These are phyloP conservation scores for Martiniozyma asiatica DNA, from an alignment of 1,139 yeast species.

Conservation along the genomic window DNA sequence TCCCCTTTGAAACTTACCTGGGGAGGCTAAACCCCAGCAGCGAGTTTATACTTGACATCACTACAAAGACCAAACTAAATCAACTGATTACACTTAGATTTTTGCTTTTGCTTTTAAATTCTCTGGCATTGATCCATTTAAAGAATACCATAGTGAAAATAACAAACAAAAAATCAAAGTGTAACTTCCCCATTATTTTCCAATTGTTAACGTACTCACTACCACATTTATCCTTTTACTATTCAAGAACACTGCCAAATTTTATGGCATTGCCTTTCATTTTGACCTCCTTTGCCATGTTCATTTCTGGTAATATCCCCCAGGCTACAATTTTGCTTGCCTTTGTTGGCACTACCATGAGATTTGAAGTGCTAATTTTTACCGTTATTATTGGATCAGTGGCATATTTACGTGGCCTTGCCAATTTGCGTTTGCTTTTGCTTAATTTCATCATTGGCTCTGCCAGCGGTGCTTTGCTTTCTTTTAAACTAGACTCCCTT, in stretches of 20 bases:
- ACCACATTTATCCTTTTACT: conserved; percentile 69
- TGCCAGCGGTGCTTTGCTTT: conserved; percentile 25
- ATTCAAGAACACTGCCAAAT: conserved; percentile 77
- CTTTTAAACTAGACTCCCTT: conserved; percentile 50
- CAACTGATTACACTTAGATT: conserved; percentile 32
- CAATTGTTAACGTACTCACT: conserved; percentile 44
- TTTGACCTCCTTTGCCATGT: conserved; percentile 38
- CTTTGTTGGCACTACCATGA: conserved; percentile 54
- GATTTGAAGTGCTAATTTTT: conserved; percentile 61
- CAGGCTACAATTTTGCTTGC: conserved; percentile 47
- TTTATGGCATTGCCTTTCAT: conserved; percentile 74
- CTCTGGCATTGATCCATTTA: conserved; percentile 22
- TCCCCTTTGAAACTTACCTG: conserved; percentile 8
- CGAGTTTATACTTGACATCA: no score
- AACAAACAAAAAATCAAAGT: conserved; percentile 17
- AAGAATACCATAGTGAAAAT: conserved; percentile 10
- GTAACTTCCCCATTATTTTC: conserved; percentile 3
- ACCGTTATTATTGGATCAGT: conserved; percentile 36
- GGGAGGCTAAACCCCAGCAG: no score
- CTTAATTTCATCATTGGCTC: conserved; percentile 12
- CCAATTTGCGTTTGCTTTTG: conserved; percentile 31
- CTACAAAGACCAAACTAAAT: conserved; percentile 6
- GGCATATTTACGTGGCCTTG: conserved; percentile 15
- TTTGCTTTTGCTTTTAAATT: conserved; percentile 42
- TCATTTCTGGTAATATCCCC: conserved; percentile 35